phyloP scores from a whole-genome alignment of 1,284 basidiomycete genomes.

The Leccinum pachyderme region DNA sequence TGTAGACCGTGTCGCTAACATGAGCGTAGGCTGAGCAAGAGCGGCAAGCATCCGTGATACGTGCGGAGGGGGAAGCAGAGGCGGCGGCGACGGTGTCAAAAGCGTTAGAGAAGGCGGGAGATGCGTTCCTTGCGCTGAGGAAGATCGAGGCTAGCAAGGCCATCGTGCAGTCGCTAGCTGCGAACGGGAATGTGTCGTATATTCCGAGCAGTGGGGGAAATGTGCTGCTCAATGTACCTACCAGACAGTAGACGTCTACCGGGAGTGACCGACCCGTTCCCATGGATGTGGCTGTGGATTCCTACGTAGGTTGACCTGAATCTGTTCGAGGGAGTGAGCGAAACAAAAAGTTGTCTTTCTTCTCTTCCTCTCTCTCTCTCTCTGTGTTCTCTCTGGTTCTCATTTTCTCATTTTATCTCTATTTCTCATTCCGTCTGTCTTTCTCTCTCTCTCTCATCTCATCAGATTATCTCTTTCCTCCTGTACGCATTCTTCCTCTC shows the following conservation, averaged over 20 bases:
- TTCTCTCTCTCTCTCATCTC: constrained; percentile 36
- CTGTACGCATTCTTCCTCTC: constrained; percentile 35
- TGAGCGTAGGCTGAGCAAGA: constrained; percentile 89
- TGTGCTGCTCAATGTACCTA: constrained; percentile 81
- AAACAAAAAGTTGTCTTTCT: constrained; percentile 2
- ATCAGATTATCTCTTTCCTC: constrained; percentile 41
- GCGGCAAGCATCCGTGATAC: constrained; percentile 95
- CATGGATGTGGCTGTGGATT: constrained; percentile 29
- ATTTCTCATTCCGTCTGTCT: constrained; percentile 38
- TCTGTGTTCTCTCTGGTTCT: constrained; percentile 45
- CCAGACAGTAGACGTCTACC: constrained; percentile 37
- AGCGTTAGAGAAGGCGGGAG: constrained; percentile 93
- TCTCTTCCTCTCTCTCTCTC: constrained; percentile 23
- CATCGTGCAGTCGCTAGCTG: constrained; percentile 80
- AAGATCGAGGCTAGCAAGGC: constrained; percentile 99
- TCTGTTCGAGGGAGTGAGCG: constrained; percentile 22
- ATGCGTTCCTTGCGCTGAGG: constrained; percentile 92
- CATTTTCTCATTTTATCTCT: constrained; percentile 46
- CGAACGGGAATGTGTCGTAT: constrained; percentile 84
- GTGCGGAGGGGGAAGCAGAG: constrained; percentile 98
- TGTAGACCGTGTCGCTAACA: constrained; percentile 16
- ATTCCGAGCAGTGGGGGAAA: constrained; percentile 80
- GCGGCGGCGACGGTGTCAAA: constrained; percentile 91
- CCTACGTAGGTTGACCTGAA: constrained; percentile 20
- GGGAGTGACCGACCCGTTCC: constrained; percentile 26